These are phyloP conservation scores for Asterochloris erici DNA, from an alignment of 139 green algal species.

Conservation along the genomic window DNA sequence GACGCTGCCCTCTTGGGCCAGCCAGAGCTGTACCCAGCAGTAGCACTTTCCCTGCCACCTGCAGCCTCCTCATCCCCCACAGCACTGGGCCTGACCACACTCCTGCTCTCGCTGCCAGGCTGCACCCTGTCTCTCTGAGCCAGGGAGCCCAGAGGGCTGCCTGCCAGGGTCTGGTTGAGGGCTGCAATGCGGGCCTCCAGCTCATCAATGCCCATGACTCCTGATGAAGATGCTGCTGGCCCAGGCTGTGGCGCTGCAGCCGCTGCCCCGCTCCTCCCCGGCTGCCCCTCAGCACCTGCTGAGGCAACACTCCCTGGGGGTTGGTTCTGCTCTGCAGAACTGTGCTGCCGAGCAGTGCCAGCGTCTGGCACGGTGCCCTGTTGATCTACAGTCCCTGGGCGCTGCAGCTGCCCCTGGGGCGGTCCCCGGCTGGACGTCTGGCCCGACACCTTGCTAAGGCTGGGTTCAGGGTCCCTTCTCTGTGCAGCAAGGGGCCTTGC, in stretches of 20 bases:
- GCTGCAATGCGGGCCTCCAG: constrained; percentile 13
- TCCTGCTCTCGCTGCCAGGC: neutral
- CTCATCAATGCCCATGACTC: constrained; percentile 9
- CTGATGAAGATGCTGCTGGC: neutral
- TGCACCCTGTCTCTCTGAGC: neutral
- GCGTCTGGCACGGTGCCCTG: no score
- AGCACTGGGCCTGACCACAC: neutral
- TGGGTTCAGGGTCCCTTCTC: neutral
- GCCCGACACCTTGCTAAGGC: neutral
- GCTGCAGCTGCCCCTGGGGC: neutral
- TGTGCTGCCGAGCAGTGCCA: no score
- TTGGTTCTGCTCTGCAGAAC: neutral
- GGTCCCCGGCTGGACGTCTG: neutral
- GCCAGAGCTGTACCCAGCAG: neutral
- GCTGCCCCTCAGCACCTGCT: neutral
- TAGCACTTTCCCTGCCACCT: neutral
- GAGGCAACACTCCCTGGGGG: neutral
- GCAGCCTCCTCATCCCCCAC: neutral
- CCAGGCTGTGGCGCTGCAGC: neutral
- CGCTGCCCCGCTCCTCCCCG: neutral
- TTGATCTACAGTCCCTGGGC: neutral
- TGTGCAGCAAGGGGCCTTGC: no score
- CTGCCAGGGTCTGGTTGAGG: neutral
- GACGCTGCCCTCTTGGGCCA: no score
- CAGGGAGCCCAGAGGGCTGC: neutral